Conservation (phyloP, 1,284 basidiomycete species). For the Fomitopsis pinicola region DNA sequence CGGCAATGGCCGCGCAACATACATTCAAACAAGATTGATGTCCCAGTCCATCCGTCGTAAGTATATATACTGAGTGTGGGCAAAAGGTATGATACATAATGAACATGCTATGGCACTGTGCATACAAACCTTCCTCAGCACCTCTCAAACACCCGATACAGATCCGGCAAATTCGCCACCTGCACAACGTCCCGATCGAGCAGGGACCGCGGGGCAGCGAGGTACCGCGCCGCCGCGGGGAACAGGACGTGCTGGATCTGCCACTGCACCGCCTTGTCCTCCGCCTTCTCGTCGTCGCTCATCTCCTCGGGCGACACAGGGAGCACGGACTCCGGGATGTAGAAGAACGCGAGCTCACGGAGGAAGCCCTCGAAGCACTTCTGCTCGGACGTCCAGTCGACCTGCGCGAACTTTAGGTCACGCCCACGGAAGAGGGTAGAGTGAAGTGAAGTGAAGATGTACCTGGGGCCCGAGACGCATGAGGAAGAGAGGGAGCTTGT, state of each 20-base stretch:
- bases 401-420: constrained; percentile 37
- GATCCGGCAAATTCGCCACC: constrained; percentile 81
- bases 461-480: constrained; percentile 86
- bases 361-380: constrained; percentile 86
- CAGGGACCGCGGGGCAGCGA: constrained; percentile 65
- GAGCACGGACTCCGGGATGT: constrained; percentile 60
- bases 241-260: constrained; percentile 88
- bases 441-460: background rate
- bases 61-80: too few species aligned
- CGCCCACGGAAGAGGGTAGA: too few species aligned
- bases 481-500: constrained; percentile 80
- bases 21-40: too few species aligned
- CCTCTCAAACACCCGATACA: constrained; percentile 89
- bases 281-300: constrained; percentile 21
- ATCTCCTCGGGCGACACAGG: constrained; percentile 9
- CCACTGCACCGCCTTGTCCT: constrained; percentile 65
- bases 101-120: too few species aligned
- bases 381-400: constrained; percentile 84
- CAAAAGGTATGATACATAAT: too few species aligned
- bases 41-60: too few species aligned
- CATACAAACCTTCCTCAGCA: constrained; percentile 42
- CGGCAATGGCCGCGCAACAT: background rate
- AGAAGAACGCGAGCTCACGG: constrained; percentile 89
- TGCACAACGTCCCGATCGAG: constrained; percentile 78
- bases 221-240: constrained; percentile 74